A percentile compares a stretch with the other conserved stretches of the same genome.
phyloP scores from a whole-genome alignment of 2,329 filamentous ascomycete genomes.

The Aureobasidium sp. region DNA sequence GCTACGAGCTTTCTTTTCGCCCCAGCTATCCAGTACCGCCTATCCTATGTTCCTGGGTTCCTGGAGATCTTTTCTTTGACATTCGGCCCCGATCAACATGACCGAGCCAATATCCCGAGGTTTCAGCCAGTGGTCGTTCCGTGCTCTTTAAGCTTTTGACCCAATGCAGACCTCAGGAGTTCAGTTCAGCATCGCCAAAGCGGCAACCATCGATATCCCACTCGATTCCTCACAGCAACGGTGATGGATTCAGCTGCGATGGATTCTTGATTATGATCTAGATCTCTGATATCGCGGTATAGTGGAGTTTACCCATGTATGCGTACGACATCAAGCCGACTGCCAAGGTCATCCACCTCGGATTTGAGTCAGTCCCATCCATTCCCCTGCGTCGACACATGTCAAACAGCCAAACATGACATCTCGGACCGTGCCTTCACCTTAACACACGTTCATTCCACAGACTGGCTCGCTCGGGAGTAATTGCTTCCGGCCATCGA shows the following conservation, averaged over 20 bases:
- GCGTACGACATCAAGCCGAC: not conserved
- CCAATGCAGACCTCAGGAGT: constrained; percentile 12
- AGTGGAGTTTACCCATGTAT: not conserved
- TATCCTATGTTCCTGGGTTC: not conserved
- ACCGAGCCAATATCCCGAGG: not conserved
- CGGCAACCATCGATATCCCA: not conserved
- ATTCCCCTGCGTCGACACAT: constrained; percentile 7
- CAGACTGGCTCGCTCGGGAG: not conserved
- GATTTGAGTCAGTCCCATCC: not conserved
- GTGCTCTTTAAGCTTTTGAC: constrained; percentile 4
- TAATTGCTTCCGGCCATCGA: not conserved
- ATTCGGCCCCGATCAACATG: not conserved
- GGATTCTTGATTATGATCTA: not conserved
- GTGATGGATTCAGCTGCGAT: not conserved
- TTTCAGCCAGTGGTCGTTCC: not conserved
- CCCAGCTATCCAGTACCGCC: not conserved
- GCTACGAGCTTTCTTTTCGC: not conserved
- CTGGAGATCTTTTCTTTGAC: not conserved
- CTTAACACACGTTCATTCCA: not conserved
- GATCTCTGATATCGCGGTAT: not conserved
- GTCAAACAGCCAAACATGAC: constrained; percentile 1
- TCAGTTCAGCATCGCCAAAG: not conserved
- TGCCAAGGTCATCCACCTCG: not conserved
- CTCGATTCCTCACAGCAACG: not conserved
- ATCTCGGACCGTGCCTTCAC: constrained; percentile 3